Percentiles rank a stretch among this genome's conserved stretches.
Conservation (phyloP, 78 protist species). For the Bodo saltans region DNA sequence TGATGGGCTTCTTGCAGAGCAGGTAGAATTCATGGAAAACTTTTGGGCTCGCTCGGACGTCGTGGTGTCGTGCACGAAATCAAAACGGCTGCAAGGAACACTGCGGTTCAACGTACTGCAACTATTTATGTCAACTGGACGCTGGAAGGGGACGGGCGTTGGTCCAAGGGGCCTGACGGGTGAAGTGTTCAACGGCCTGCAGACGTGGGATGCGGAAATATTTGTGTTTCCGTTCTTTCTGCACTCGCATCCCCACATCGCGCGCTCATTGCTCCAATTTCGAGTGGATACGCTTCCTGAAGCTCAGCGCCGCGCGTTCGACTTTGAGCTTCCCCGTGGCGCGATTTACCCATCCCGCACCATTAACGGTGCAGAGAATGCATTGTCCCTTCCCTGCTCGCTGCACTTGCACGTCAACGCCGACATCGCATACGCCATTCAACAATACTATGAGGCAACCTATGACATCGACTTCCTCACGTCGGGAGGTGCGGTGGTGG, state of each 20-base stretch:
- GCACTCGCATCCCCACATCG: slow-evolving; percentile 4
- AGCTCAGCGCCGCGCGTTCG: neutral
- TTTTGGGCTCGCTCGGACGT: too few species aligned
- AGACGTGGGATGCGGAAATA: slow-evolving; percentile 24
- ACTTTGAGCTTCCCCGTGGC: neutral
- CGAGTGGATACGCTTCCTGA: neutral
- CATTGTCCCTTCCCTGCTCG: slow-evolving; percentile 1
- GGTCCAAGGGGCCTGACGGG: slow-evolving; percentile 17
- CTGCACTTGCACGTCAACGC: slow-evolving; percentile 20
- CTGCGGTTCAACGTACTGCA: slow-evolving; percentile 24
- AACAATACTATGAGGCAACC: slow-evolving; percentile 20
- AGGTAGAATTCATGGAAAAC: too few species aligned
- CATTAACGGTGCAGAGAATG: slow-evolving; percentile 11
- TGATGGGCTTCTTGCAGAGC: too few species aligned
- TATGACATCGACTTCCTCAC: slow-evolving; percentile 18
- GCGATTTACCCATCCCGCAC: slow-evolving; percentile 23
- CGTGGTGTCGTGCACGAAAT: too few species aligned
- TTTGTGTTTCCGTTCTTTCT: slow-evolving; percentile 17
- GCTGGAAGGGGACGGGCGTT: neutral
- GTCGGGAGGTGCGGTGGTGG: slow-evolving; percentile 9
- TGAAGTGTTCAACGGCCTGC: slow-evolving; percentile 13
- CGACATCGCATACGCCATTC: slow-evolving; percentile 17
- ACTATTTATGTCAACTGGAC: neutral
- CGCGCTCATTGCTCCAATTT: neutral
- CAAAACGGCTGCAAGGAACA: neutral